Conservation (phyloP, 352 stramenopile genomes). For the Phytopythium vexans region DNA sequence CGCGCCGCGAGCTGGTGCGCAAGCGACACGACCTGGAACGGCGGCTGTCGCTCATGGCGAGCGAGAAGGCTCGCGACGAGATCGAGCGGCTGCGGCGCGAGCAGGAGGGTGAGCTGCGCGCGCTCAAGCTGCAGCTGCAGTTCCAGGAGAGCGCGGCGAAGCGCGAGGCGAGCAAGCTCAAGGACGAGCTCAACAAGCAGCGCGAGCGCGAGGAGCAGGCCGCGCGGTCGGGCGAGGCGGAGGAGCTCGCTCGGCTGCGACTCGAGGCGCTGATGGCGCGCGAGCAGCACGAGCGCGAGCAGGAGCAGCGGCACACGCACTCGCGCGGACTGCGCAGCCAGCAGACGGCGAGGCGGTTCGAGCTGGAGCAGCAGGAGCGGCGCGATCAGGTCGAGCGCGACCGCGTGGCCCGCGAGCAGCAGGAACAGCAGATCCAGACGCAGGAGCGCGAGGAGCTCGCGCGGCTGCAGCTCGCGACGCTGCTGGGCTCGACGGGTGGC, state of each 20-base stretch:
- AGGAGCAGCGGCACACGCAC: conserved; percentile 29
- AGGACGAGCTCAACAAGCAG: conserved; percentile 37
- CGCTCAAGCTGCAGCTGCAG: conserved; percentile 64
- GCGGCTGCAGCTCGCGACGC: conserved; percentile 41
- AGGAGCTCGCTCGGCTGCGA: conserved; percentile 50
- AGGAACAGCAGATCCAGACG: conserved; percentile 41
- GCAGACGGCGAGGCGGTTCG: not conserved
- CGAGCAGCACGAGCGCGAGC: conserved; percentile 34
- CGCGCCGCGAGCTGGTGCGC: conserved; percentile 31
- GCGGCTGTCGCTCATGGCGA: conserved; percentile 77
- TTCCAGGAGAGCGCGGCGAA: conserved; percentile 50
- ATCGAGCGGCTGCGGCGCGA: conserved; percentile 71
- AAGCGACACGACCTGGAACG: conserved; percentile 72
- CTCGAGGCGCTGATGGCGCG: conserved; percentile 57
- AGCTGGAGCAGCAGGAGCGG: conserved; percentile 30
- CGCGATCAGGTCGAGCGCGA: conserved; percentile 43
- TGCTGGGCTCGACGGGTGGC: conserved; percentile 14
- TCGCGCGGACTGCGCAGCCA: too few species aligned
- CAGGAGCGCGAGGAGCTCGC: conserved; percentile 66
- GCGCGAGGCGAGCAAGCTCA: conserved; percentile 40
- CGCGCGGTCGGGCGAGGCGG: conserved; percentile 41
- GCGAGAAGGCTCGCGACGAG: conserved; percentile 75
- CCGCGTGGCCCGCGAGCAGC: conserved; percentile 33
- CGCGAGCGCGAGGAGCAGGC: conserved; percentile 36
- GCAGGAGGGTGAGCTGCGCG: conserved; percentile 64